Evolutionary conservation across 495 filamentous ascomycete species (phyloP).

Genomic region (Monascus purpureus): DNA sequence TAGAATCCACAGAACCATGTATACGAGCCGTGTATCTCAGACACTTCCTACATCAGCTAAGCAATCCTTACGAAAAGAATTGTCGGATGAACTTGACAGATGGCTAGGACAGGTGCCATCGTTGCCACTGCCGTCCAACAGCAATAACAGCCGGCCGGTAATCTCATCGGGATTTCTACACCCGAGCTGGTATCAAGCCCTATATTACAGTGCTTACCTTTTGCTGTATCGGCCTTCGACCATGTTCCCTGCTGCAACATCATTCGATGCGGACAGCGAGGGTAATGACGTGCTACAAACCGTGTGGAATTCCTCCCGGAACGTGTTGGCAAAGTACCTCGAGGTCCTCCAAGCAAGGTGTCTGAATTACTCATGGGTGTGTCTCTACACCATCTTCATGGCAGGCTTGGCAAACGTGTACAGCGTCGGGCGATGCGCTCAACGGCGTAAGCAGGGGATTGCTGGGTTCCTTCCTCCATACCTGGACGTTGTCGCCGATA

Average conservation of each 20-base stretch:
- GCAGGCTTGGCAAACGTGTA: conserved; percentile 1
- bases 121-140: too few species aligned
- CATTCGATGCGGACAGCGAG: conserved; percentile 1
- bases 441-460: conserved; percentile 1
- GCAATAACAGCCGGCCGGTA: not conserved
- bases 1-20: conserved; percentile 1
- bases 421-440: conserved; percentile 2
- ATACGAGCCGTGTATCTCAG: too few species aligned
- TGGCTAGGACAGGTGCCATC: too few species aligned
- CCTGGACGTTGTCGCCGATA: conserved; percentile 1
- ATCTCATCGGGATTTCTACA: not conserved
- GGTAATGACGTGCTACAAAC: conserved; percentile 1
- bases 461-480: not conserved
- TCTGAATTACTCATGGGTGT: conserved; percentile 3
- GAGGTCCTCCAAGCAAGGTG: not conserved
- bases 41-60: too few species aligned
- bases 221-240: conserved; percentile 1
- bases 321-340: not conserved
- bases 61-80: too few species aligned
- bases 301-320: conserved; percentile 1
- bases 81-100: too few species aligned
- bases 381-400: conserved; percentile 3
- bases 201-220: conserved; percentile 1
- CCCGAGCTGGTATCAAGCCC: conserved; percentile 2
- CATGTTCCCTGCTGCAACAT: not conserved